These are phyloP conservation scores for Epichloe sp. DNA, from an alignment of 2,329 filamentous ascomycete genomes.

Conservation along the genomic window DNA sequence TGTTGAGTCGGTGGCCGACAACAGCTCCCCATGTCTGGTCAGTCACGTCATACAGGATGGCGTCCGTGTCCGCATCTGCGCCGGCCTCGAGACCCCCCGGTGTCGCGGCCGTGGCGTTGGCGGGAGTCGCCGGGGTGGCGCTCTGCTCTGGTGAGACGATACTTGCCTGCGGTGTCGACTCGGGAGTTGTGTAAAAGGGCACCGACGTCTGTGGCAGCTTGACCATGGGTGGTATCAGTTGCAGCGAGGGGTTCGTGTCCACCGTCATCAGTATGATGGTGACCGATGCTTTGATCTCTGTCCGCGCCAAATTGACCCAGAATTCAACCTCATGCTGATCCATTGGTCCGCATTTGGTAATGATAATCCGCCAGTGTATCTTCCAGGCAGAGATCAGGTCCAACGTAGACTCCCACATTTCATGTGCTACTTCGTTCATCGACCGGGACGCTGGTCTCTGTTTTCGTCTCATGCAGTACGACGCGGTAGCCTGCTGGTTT, in stretches of 20 bases:
- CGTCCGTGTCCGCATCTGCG: slow-evolving; percentile 37
- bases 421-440: slow-evolving; percentile 52
- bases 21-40: slow-evolving; percentile 69
- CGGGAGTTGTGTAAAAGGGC: slow-evolving; percentile 46
- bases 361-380: slow-evolving; percentile 64
- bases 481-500: slow-evolving; percentile 56
- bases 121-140: slow-evolving; percentile 38
- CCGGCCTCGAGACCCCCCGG: slow-evolving; percentile 29
- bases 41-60: slow-evolving; percentile 55
- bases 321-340: slow-evolving; percentile 50
- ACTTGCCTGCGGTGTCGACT: slow-evolving; percentile 50
- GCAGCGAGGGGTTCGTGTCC: slow-evolving; percentile 50
- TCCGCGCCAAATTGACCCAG: slow-evolving; percentile 40
- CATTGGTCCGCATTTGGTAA: slow-evolving; percentile 59
- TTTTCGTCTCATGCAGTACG: slow-evolving; percentile 57
- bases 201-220: slow-evolving; percentile 33
- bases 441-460: slow-evolving; percentile 35
- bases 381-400: slow-evolving; percentile 58
- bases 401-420: slow-evolving; percentile 67
- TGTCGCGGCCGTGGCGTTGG: slow-evolving; percentile 29
- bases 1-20: slow-evolving; percentile 51
- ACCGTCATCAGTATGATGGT: slow-evolving; percentile 50
- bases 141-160: slow-evolving; percentile 49
- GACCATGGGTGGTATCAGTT: slow-evolving; percentile 43
- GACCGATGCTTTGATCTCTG: slow-evolving; percentile 36